A percentile compares a stretch with the other conserved stretches of the same genome.
phyloP scores from a whole-genome alignment of 805 yeast genomes.

The Wickerhamomyces strasburgensis region DNA sequence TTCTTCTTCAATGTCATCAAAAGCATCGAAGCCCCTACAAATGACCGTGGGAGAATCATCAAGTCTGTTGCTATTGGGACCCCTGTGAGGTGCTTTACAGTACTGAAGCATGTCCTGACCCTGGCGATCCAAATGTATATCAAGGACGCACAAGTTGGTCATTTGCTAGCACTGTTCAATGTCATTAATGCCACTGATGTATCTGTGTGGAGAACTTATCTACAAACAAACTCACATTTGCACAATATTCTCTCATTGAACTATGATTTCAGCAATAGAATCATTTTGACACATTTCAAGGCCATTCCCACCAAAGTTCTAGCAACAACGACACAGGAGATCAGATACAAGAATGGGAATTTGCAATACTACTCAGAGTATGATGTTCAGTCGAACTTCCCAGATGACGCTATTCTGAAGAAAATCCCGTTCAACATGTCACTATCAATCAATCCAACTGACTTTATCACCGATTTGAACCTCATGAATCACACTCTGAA shows the following conservation, averaged over 20 bases:
- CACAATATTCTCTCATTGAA: constrained; percentile 16
- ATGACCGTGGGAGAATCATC: constrained; percentile 54
- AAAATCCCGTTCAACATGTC: constrained; percentile 28
- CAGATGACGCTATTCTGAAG: constrained; percentile 31
- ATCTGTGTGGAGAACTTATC: constrained; percentile 19
- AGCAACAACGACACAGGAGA: constrained; percentile 10
- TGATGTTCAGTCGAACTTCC: constrained; percentile 23
- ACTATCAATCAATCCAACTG: constrained; percentile 17
- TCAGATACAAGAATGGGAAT: constrained; percentile 19
- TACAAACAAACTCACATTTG: constrained; percentile 10
- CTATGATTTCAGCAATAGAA: constrained; percentile 17
- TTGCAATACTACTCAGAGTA: constrained; percentile 27
- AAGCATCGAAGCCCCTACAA: constrained; percentile 33
- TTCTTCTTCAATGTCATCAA: constrained; percentile 56
- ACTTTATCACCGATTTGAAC: constrained; percentile 21
- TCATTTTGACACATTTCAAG: constrained; percentile 20
- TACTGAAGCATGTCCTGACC: constrained; percentile 54
- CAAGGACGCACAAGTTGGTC: constrained; percentile 16
- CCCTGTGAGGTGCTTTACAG: constrained; percentile 44
- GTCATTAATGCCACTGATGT: constrained; percentile 20
- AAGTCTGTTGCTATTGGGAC: constrained; percentile 58
- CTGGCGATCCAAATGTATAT: constrained; percentile 40
- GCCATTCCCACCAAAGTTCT: constrained; percentile 16
- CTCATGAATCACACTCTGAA: constrained; percentile 22
- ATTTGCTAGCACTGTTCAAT: constrained; percentile 19